These are phyloP conservation scores for Agaricales sp. DNA, from an alignment of 1,284 basidiomycete species.

Conservation along the genomic window DNA sequence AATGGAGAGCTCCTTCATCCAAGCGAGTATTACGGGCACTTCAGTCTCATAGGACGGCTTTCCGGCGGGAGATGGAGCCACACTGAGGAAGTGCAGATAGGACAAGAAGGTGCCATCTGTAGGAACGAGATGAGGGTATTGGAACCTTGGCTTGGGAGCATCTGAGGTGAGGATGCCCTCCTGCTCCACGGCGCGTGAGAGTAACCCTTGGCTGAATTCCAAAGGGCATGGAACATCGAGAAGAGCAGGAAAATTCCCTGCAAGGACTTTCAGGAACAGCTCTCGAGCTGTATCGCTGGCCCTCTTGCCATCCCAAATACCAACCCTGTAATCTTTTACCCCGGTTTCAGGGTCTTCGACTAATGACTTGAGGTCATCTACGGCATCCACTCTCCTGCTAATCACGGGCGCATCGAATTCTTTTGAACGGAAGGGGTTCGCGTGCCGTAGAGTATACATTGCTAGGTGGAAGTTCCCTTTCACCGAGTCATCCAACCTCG, in stretches of 20 bases:
- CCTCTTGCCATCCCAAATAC: conserved; percentile 10
- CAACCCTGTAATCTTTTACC: neutral
- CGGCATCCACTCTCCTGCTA: neutral
- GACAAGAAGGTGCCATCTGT: conserved; percentile 41
- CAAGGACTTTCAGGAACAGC: conserved; percentile 8
- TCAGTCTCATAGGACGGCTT: conserved; percentile 30
- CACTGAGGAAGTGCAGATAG: conserved; percentile 56
- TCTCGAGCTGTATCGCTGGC: neutral
- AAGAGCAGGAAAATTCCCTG: conserved; percentile 16
- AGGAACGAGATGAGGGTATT: conserved; percentile 29
- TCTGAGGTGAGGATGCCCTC: neutral
- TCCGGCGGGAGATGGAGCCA: conserved; percentile 18
- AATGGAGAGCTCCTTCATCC: conserved; percentile 62
- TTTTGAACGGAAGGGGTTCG: conserved; percentile 4
- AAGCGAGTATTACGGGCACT: conserved; percentile 63
- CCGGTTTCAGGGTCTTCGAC: neutral
- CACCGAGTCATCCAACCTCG: conserved; percentile 37
- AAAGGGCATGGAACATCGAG: neutral
- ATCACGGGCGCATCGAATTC: neutral
- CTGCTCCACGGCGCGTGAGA: too few relatives aligned
- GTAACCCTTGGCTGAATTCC: neutral
- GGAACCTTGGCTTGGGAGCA: neutral
- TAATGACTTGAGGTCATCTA: neutral
- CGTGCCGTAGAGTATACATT: conserved; percentile 11
- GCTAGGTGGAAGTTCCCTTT: conserved; percentile 28